Evolutionary conservation across 164 flowering plant species (phyloP).

Genomic region (Saururus chinensis): DNA sequence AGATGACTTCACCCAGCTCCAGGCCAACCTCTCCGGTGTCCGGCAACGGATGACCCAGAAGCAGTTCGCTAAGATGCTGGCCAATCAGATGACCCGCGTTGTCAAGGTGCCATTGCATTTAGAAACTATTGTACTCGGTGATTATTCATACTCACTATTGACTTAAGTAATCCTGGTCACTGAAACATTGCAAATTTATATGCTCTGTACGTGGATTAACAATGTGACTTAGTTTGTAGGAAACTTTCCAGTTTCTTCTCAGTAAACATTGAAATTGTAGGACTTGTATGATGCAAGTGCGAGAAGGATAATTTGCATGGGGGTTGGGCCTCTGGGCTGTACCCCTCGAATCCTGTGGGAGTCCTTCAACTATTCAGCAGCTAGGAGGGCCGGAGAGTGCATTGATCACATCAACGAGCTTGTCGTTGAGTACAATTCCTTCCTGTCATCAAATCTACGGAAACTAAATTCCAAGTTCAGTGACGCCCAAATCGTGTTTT

Average conservation of each 20-base stretch:
- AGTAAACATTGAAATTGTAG: conserved; percentile 1
- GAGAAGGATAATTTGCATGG: conserved; percentile 45
- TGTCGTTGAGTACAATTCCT: conserved; percentile 33
- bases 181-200: too few relatives aligned
- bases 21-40: conserved; percentile 12
- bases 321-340: conserved; percentile 62
- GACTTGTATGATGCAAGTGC: conserved; percentile 35
- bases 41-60: conserved; percentile 11
- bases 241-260: too few relatives aligned
- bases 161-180: too few relatives aligned
- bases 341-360: conserved; percentile 33
- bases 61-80: conserved; percentile 33
- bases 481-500: conserved; percentile 40
- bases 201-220: too few relatives aligned
- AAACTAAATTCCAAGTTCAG: conserved; percentile 27
- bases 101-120: conserved; percentile 14
- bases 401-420: conserved; percentile 30
- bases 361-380: conserved; percentile 9
- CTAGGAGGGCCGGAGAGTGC: conserved; percentile 15
- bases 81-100: conserved; percentile 27
- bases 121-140: too few relatives aligned
- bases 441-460: conserved; percentile 27
- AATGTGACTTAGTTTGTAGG: too few relatives aligned
- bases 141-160: too few relatives aligned
- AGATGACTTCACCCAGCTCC: conserved; percentile 47